Conservation (phyloP, 768 basidiomycete species). For the Russula olivacea region DNA sequence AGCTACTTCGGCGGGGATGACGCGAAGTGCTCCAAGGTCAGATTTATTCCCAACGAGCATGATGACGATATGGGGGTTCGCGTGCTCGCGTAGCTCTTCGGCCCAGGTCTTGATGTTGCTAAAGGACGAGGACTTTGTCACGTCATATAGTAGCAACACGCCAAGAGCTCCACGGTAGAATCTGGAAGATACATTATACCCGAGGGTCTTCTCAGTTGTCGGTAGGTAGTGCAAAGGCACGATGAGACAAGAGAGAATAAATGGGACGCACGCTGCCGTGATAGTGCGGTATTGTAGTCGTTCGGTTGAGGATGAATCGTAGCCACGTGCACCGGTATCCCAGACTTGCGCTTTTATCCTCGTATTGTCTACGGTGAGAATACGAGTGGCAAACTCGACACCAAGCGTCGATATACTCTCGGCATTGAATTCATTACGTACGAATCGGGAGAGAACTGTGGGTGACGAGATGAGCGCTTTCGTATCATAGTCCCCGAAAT, state of each 20-base stretch:
- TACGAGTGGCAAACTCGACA: conserved; percentile 96
- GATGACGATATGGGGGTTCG: conserved; percentile 87
- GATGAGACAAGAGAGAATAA: neutral
- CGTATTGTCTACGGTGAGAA: conserved; percentile 90
- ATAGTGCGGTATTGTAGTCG: conserved; percentile 97
- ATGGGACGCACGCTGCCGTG: conserved; percentile 68
- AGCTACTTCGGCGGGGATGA: conserved; percentile 96
- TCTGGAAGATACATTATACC: conserved; percentile 37
- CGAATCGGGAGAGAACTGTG: conserved; percentile 98
- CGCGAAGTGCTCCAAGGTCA: conserved; percentile 94
- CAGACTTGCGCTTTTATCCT: conserved; percentile 98
- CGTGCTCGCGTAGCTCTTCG: conserved; percentile 94
- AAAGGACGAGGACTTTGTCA: conserved; percentile 90
- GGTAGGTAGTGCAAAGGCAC: too few relatives aligned
- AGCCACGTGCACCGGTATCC: conserved; percentile 90
- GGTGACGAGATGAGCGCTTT: neutral
- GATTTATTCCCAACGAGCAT: conserved; percentile 99
- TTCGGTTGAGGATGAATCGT: conserved; percentile 55
- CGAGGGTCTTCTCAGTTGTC: neutral
- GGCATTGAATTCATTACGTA: conserved; percentile 97
- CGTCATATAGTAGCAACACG: conserved; percentile 89
- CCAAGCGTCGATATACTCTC: conserved; percentile 99
- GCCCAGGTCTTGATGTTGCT: conserved; percentile 93
- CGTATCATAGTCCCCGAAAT: neutral
- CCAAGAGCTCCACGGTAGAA: conserved; percentile 98